These are phyloP conservation scores for Rosa multiflora DNA, from an alignment of 306 rosid species.

Conservation along the genomic window DNA sequence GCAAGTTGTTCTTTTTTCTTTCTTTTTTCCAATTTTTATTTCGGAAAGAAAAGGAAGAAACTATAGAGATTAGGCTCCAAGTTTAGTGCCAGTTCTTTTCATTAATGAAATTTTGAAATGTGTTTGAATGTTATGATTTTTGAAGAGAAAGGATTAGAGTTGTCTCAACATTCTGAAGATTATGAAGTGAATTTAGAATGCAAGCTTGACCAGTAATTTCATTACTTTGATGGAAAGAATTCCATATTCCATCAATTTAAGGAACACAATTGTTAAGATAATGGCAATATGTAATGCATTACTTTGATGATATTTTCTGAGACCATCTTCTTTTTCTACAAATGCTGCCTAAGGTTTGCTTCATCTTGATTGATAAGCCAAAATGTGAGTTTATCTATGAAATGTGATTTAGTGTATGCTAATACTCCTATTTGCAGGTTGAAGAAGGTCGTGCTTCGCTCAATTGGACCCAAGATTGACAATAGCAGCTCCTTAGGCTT, in stretches of 20 bases:
- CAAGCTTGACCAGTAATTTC: not conserved
- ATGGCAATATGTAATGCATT: not conserved
- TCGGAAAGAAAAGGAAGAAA: conserved; percentile 8
- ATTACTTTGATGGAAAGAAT: not conserved
- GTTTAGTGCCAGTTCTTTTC: not conserved
- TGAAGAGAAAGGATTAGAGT: conserved; percentile 2
- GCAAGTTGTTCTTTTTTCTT: not conserved
- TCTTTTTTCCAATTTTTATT: not conserved
- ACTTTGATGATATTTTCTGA: not conserved
- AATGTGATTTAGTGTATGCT: not conserved
- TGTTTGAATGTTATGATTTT: not conserved
- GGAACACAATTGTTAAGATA: not conserved
- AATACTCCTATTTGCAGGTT: conserved; percentile 12
- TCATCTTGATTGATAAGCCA: conserved; percentile 12
- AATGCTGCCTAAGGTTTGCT: not conserved
- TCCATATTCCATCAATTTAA: not conserved
- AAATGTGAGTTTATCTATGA: not conserved
- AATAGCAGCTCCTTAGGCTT: not conserved
- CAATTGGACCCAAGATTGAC: not conserved
- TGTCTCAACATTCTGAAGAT: not conserved
- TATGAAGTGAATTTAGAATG: not conserved
- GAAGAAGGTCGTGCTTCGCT: not conserved
- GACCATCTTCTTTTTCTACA: not conserved
- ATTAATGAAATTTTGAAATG: not conserved
- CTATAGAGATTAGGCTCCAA: not conserved